Percentiles rank a stretch among this genome's conserved stretches.
Evolutionary conservation across 306 rosid species (phyloP).

Genomic region (Pueraria montana): DNA sequence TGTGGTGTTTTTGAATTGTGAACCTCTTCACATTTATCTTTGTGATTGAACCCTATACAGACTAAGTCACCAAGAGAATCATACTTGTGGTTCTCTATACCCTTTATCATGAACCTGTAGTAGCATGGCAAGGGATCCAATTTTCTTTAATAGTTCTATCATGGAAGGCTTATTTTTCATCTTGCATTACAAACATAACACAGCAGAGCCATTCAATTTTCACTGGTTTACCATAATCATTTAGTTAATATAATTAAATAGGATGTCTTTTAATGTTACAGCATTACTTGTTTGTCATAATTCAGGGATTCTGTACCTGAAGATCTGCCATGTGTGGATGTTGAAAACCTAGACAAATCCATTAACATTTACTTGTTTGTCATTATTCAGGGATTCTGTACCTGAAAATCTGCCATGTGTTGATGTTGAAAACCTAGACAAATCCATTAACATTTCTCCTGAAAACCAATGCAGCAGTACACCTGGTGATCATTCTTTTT

Average conservation of each 20-base stretch:
- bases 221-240: constrained; percentile 45
- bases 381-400: constrained; percentile 62
- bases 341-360: constrained; percentile 50
- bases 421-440: constrained; percentile 44
- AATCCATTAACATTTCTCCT: constrained; percentile 49
- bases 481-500: constrained; percentile 40
- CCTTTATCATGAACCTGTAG: constrained; percentile 21
- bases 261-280: constrained; percentile 22
- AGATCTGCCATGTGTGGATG: constrained; percentile 49
- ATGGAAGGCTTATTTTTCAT: constrained; percentile 17
- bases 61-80: constrained; percentile 24
- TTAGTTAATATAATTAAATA: constrained; percentile 17
- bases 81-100: constrained; percentile 22
- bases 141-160: constrained; percentile 7
- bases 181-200: neutral
- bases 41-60: constrained; percentile 30
- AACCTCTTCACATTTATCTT: constrained; percentile 35
- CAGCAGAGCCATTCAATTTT: constrained; percentile 52
- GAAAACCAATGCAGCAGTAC: constrained; percentile 45
- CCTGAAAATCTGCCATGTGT: constrained; percentile 53
- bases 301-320: constrained; percentile 63
- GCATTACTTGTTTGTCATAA: constrained; percentile 41
- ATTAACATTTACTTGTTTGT: constrained; percentile 44
- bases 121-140: constrained; percentile 27
- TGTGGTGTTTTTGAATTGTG: constrained; percentile 50